Percentiles rank a stretch among this genome's conserved stretches.
phyloP scores from a whole-genome alignment of 2,329 filamentous ascomycete genomes.

The Nannizzia gypsea region DNA sequence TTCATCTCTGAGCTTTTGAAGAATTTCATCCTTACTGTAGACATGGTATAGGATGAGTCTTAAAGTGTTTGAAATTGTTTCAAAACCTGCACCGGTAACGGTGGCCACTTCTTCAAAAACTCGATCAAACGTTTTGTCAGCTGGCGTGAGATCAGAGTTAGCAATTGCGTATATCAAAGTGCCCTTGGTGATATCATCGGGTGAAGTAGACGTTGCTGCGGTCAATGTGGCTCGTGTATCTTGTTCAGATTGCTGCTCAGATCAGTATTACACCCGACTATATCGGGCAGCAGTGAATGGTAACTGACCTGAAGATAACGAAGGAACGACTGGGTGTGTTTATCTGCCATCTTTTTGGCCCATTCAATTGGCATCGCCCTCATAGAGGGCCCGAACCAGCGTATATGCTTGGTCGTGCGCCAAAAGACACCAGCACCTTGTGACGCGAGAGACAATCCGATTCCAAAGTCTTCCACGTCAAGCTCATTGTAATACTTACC shows the following conservation, averaged over 20 bases:
- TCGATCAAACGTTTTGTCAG: conserved; percentile 8
- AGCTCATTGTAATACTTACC: conserved; percentile 14
- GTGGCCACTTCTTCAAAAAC: conserved; percentile 7
- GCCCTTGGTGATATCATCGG: background rate
- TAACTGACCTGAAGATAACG: background rate
- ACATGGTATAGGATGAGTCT: conserved; percentile 1
- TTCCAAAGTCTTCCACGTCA: conserved; percentile 13
- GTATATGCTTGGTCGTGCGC: conserved; percentile 17
- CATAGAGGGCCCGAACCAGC: conserved; percentile 12
- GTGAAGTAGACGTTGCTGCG: background rate
- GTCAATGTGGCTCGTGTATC: background rate
- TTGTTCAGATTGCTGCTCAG: background rate
- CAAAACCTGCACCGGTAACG: conserved; percentile 8
- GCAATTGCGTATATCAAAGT: background rate
- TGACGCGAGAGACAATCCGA: background rate
- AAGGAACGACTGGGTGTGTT: background rate
- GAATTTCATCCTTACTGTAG: background rate
- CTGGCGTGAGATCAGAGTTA: conserved; percentile 2
- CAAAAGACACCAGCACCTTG: conserved; percentile 11
- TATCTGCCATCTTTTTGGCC: conserved; percentile 1
- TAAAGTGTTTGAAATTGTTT: conserved; percentile 6
- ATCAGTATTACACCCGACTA: background rate
- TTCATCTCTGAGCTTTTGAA: background rate
- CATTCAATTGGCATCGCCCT: conserved; percentile 12
- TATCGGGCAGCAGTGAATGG: background rate